Evolutionary conservation across 2,329 filamentous ascomycete genomes (phyloP).

Genomic region (Mollisia scopiformis): DNA sequence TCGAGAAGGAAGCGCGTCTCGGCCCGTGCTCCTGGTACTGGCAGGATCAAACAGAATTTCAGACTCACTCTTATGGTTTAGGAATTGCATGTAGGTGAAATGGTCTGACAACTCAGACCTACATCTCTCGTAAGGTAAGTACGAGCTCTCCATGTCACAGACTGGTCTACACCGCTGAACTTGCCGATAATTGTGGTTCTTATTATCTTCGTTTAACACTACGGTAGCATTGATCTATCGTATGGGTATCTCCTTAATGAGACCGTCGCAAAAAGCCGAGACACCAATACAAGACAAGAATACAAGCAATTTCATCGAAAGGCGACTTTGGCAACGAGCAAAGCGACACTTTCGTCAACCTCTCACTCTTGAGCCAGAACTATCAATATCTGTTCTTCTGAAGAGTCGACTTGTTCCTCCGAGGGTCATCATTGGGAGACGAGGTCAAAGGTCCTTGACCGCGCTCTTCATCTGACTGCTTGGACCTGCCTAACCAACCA

Average conservation of each 20-base stretch:
- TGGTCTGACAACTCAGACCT: not conserved
- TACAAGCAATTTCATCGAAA: not conserved
- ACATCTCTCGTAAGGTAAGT: too few relatives aligned
- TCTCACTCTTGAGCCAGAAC: not conserved
- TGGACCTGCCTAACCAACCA: slow-evolving; percentile 38
- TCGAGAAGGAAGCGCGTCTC: not conserved
- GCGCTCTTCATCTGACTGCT: slow-evolving; percentile 34
- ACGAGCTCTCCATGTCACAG: too few relatives aligned
- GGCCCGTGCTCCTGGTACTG: not conserved
- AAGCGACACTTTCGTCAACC: not conserved
- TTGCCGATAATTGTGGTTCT: too few relatives aligned
- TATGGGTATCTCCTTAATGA: not conserved
- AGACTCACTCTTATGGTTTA: not conserved
- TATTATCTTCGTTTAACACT: not conserved
- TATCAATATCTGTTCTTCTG: slow-evolving; percentile 25
- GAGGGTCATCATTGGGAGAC: slow-evolving; percentile 11
- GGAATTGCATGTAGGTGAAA: not conserved
- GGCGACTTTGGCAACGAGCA: not conserved
- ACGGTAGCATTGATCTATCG: not conserved
- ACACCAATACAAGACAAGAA: not conserved
- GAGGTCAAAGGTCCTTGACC: slow-evolving; percentile 11
- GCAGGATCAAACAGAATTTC: not conserved
- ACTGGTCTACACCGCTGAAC: too few relatives aligned
- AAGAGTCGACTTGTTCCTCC: slow-evolving; percentile 18
- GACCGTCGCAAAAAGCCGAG: not conserved